Base-by-base conservation (phyloP, 2,329 filamentous ascomycete species). In the Didymosphaeria variabile region DNA sequence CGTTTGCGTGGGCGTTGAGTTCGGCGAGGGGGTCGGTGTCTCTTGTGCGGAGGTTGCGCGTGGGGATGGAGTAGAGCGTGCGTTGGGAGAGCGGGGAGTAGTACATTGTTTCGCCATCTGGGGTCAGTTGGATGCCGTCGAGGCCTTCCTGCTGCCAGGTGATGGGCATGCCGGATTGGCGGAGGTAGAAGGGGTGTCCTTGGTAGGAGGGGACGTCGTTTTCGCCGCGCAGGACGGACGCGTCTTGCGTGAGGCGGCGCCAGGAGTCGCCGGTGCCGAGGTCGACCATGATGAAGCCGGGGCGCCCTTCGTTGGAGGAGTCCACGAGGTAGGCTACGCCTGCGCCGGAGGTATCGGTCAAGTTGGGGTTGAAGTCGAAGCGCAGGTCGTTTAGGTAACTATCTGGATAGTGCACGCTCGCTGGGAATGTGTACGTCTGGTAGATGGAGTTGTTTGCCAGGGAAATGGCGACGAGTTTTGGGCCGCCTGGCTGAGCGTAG, bases 311-410 rank as follows among this genome's bases (percentile, higher is more conserved):
- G 51, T 73, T 67, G 59, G 78, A 81, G 58, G 79, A 82, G 68
- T 85, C 83, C 36, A 83, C 84, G 64, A 85, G 83, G 68, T 85
- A 86, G 1, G 81, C 83, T 12, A 85, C 67, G 17, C 83, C 83
- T 40, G 78, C 63, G 12, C 82, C 81, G 6, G 76, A 78, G n/a
- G 73, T 60, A 19, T 52, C 34, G 0, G 79, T 81, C 13, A 80
- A 45, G 36, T 71, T 68, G 1, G 79, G 58, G 17, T 77, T 77
- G 31, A 85, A 76, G 64, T 86, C 83, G 67, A 86, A 82, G 50
- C 84, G 81, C 21, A 85, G 77, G 59, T 85, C 83, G 67, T 85
- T 85, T 44, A 84, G 78, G 65, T 85, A 85, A 32, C 77, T 81
- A 62, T 82, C 80, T 5, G 79, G 64, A 57, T 77, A 82, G 8